phyloP scores from a whole-genome alignment of 2,329 filamentous ascomycete genomes.

The Botryosphaeria dothidea region DNA sequence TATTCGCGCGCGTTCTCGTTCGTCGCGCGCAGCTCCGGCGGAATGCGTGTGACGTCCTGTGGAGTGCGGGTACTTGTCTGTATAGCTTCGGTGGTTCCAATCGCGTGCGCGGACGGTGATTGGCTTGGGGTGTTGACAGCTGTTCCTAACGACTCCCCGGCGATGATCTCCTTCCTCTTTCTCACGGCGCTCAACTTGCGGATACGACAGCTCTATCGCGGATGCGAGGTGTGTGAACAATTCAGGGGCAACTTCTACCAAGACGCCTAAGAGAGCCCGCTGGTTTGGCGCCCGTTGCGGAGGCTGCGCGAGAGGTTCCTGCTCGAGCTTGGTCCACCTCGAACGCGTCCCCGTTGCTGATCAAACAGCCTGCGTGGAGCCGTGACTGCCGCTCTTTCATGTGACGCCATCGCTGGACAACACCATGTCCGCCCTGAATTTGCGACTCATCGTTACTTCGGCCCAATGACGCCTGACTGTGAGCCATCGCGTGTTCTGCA shows the following conservation, averaged over 20 bases:
- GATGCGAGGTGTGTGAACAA: neutral
- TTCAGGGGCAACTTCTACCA: neutral
- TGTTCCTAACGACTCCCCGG: neutral
- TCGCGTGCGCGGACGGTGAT: neutral
- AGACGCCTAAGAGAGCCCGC: neutral
- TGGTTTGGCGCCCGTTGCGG: neutral
- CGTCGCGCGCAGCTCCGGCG: neutral
- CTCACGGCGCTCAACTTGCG: neutral
- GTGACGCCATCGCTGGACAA: neutral
- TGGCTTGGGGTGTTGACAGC: constrained; percentile 16
- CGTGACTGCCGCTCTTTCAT: neutral
- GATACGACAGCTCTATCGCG: neutral
- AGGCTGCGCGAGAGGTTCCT: neutral
- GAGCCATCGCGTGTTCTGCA: too few relatives aligned
- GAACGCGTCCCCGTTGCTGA: constrained; percentile 4
- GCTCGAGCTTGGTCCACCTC: constrained; percentile 7
- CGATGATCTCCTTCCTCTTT: constrained; percentile 16
- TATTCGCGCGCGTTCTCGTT: neutral
- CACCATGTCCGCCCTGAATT: too few relatives aligned
- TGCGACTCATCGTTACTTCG: too few relatives aligned
- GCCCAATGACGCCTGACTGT: too few relatives aligned
- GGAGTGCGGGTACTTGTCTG: constrained; percentile 1
- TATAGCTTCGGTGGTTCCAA: neutral
- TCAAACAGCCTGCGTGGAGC: constrained; percentile 3
- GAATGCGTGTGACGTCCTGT: neutral